Percentiles rank a stretch among this genome's conserved stretches.
phyloP scores from a whole-genome alignment of 495 filamentous ascomycete genomes.

The Hypoxylon rickii region DNA sequence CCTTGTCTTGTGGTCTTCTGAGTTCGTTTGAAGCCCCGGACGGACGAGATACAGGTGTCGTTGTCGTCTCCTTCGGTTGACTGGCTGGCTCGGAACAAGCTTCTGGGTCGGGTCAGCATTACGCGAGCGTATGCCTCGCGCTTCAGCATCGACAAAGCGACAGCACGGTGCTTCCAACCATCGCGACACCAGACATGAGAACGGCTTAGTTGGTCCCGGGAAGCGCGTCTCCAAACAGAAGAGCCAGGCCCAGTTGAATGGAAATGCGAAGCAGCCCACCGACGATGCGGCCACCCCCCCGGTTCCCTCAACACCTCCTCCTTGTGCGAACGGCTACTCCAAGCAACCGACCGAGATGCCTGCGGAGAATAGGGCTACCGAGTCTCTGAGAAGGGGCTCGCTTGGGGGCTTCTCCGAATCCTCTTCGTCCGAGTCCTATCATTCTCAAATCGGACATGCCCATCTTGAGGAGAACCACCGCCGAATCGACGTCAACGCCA shows the following conservation, averaged over 20 bases:
- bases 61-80: constrained; percentile 37
- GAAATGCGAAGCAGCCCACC: constrained; percentile 55
- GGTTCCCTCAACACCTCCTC: constrained; percentile 43
- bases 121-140: constrained; percentile 70
- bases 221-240: constrained; percentile 74
- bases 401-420: constrained; percentile 54
- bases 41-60: constrained; percentile 17
- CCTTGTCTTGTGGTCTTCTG: constrained; percentile 2
- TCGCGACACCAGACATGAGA: constrained; percentile 83
- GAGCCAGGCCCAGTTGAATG: constrained; percentile 60
- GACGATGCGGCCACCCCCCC: constrained; percentile 53
- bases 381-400: constrained; percentile 49
- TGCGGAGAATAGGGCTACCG: constrained; percentile 45
- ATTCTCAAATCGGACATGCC: constrained; percentile 41
- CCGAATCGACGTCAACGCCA: constrained; percentile 66
- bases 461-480: constrained; percentile 56
- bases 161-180: constrained; percentile 65
- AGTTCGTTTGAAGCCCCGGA: background rate
- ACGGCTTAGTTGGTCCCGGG: constrained; percentile 81
- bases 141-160: constrained; percentile 68
- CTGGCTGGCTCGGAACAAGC: constrained; percentile 56
- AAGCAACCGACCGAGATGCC: constrained; percentile 47
- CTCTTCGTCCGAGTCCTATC: constrained; percentile 53
- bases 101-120: constrained; percentile 53
- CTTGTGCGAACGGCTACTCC: constrained; percentile 43